Conservation (phyloP, 352 stramenopile species). For the Phytophthora sojae region DNA sequence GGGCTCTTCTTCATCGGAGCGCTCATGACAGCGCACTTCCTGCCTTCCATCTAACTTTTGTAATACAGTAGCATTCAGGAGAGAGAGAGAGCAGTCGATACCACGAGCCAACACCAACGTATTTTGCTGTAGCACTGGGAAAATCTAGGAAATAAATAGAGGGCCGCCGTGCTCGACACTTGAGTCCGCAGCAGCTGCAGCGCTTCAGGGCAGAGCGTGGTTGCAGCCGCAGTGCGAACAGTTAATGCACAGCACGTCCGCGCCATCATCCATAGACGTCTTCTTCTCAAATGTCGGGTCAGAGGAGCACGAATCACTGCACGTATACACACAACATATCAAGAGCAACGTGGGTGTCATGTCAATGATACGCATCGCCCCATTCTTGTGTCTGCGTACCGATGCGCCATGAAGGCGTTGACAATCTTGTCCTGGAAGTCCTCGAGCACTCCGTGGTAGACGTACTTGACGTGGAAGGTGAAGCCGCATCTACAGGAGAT, state of each 20-base stretch:
- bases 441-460: slow-evolving; percentile 60
- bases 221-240: slow-evolving; percentile 50
- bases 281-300: slow-evolving; percentile 67
- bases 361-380: not conserved
- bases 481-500: slow-evolving; percentile 68
- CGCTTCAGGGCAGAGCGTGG: slow-evolving; percentile 33
- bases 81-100: not conserved
- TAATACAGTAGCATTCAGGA: not conserved
- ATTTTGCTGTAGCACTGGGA: slow-evolving; percentile 7
- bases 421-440: slow-evolving; percentile 72
- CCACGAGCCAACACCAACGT: not conserved
- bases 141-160: slow-evolving; percentile 43
- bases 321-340: slow-evolving; percentile 3
- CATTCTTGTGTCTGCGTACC: slow-evolving; percentile 26
- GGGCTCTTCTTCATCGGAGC: slow-evolving; percentile 90
- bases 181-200: not conserved
- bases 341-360: not conserved
- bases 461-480: slow-evolving; percentile 50
- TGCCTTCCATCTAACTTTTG: slow-evolving; percentile 78
- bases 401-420: slow-evolving; percentile 63
- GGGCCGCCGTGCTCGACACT: slow-evolving; percentile 3
- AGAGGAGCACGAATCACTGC: slow-evolving; percentile 50
- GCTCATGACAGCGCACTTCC: slow-evolving; percentile 95
- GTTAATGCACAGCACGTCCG: slow-evolving; percentile 49
- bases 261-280: slow-evolving; percentile 14